A percentile compares a stretch with the other conserved stretches of the same genome.
These are phyloP conservation scores for Thecaphora thlaspeos DNA, from an alignment of 1,284 basidiomycete genomes.

Conservation along the genomic window DNA sequence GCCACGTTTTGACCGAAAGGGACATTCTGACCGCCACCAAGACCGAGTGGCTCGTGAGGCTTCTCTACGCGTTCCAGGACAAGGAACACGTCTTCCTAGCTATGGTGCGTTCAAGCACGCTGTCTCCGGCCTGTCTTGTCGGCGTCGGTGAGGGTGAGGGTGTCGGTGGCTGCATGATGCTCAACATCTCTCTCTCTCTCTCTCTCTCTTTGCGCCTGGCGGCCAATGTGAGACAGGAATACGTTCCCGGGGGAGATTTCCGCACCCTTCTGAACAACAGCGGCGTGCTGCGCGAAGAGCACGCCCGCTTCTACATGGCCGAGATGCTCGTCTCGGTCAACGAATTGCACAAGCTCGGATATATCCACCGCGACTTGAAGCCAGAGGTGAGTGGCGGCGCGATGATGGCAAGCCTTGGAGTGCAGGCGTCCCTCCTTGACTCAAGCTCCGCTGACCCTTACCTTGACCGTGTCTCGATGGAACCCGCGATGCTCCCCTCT, in stretches of 20 bases:
- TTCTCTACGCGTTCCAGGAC: conserved; percentile 57
- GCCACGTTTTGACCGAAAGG: conserved; percentile 56
- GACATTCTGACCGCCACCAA: conserved; percentile 56
- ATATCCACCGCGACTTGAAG: conserved; percentile 85
- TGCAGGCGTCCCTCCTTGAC: too few relatives aligned
- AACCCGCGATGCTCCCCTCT: too few relatives aligned
- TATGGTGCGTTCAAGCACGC: conserved; percentile 23
- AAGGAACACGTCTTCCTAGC: conserved; percentile 55
- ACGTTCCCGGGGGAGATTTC: conserved; percentile 57
- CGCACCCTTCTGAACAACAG: conserved; percentile 57
- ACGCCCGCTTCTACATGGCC: conserved; percentile 56
- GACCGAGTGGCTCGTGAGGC: conserved; percentile 54
- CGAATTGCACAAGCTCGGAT: conserved; percentile 52
- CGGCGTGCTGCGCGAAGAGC: conserved; percentile 60
- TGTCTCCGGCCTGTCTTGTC: too few relatives aligned
- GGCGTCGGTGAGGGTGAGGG: too few relatives aligned
- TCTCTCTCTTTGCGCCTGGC: background rate
- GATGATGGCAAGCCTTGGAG: too few relatives aligned
- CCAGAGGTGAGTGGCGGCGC: conserved; percentile 65
- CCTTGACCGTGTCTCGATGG: background rate
- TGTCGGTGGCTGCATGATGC: background rate
- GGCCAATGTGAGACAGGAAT: too few relatives aligned
- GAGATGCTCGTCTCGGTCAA: conserved; percentile 58
- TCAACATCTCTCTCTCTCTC: too few relatives aligned
- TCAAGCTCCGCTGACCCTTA: background rate